Conservation (phyloP, 306 rosid species). For the Lotus japonicus region DNA sequence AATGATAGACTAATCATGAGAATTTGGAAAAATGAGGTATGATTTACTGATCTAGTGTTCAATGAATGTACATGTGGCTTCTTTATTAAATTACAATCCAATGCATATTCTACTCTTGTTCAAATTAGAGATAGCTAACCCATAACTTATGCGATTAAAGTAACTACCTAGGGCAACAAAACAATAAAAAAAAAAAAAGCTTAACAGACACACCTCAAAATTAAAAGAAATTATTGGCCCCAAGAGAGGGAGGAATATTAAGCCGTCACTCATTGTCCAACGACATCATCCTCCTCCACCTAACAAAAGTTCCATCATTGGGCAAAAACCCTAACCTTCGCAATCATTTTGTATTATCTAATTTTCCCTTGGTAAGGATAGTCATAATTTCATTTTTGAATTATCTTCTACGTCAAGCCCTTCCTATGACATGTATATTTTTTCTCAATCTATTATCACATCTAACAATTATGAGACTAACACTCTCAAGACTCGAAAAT, state of each 20-base stretch:
- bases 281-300: constrained; percentile 63
- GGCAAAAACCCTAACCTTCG: constrained; percentile 59
- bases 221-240: constrained; percentile 51
- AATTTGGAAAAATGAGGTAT: constrained; percentile 16
- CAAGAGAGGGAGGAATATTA: constrained; percentile 49
- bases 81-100: neutral
- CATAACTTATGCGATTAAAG: constrained; percentile 45
- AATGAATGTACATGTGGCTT: neutral
- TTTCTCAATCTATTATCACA: too few species aligned
- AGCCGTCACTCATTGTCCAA: constrained; percentile 99
- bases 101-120: neutral
- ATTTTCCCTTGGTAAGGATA: constrained; percentile 21
- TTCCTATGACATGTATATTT: constrained; percentile 47
- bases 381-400: constrained; percentile 21
- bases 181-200: neutral
- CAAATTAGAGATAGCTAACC: neutral
- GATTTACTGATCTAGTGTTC: neutral
- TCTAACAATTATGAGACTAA: too few species aligned
- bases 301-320: constrained; percentile 52
- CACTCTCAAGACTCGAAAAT: too few species aligned
- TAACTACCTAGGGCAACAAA: constrained; percentile 19
- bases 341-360: constrained; percentile 43
- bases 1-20: constrained; percentile 9
- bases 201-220: constrained; percentile 14
- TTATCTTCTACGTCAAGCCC: constrained; percentile 45